phyloP scores from a whole-genome alignment of 2,329 filamentous ascomycete genomes.

The Aulographum hederae region DNA sequence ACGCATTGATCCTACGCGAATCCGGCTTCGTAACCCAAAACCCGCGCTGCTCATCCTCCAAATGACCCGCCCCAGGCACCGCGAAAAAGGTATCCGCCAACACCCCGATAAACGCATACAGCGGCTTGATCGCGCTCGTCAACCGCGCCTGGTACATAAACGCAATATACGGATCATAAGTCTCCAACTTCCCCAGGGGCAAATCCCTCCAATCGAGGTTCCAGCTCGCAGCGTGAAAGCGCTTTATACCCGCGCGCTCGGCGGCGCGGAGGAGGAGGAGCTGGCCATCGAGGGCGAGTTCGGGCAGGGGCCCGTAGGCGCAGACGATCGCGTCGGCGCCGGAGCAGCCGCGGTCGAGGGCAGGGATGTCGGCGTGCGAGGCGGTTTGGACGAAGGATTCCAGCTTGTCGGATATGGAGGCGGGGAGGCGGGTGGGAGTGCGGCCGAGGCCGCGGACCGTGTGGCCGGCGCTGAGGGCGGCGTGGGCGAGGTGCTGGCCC shows the following conservation, averaged over 20 bases:
- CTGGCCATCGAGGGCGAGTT: slow-evolving; percentile 7
- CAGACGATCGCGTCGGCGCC: slow-evolving; percentile 9
- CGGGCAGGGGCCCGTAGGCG: slow-evolving; percentile 6
- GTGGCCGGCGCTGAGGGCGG: slow-evolving; percentile 12
- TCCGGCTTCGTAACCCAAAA: background rate
- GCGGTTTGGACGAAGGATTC: slow-evolving; percentile 6
- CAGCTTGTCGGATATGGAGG: slow-evolving; percentile 1
- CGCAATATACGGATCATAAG: slow-evolving; percentile 6
- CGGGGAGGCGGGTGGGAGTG: slow-evolving; percentile 12
- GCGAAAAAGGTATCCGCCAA: background rate
- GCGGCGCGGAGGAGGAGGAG: slow-evolving; percentile 8
- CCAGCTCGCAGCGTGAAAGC: slow-evolving; percentile 7
- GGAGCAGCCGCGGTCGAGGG: slow-evolving; percentile 6
- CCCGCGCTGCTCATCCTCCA: background rate
- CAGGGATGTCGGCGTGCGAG: slow-evolving; percentile 6
- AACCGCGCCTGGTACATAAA: slow-evolving; percentile 5
- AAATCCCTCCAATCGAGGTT: slow-evolving; percentile 7
- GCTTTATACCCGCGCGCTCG: slow-evolving; percentile 7
- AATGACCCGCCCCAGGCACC: background rate
- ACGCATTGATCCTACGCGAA: background rate
- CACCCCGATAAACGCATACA: background rate
- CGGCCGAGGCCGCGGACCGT: slow-evolving; percentile 17
- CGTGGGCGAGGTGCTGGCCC: slow-evolving; percentile 13
- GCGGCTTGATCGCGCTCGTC: background rate
- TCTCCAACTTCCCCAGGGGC: slow-evolving; percentile 6